Percentiles rank a stretch among this genome's conserved stretches.
These are phyloP conservation scores for Ogataea polymorpha DNA, from an alignment of 805 yeast genomes.

Conservation along the genomic window DNA sequence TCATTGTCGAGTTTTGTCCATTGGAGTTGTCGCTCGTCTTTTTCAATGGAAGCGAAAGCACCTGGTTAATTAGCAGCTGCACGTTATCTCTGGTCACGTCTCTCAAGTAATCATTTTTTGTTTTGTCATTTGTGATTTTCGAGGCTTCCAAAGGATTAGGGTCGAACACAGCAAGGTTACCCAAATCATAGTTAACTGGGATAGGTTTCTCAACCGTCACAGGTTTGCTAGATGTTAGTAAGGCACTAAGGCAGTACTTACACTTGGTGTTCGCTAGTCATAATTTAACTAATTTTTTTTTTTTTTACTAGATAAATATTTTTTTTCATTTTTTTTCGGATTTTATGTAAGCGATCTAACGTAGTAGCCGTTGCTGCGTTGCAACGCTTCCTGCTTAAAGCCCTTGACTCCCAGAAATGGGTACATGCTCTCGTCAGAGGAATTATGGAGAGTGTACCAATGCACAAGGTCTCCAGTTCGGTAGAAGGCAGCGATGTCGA, in stretches of 20 bases:
- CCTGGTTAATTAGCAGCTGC: slow-evolving; percentile 86
- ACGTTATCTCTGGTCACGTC: slow-evolving; percentile 84
- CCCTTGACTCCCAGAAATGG: slow-evolving; percentile 19
- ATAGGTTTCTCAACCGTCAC: slow-evolving; percentile 89
- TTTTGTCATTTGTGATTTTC: slow-evolving; percentile 49
- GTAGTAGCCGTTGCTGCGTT: slow-evolving; percentile 7
- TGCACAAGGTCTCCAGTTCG: slow-evolving; percentile 13
- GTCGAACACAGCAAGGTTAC: slow-evolving; percentile 88
- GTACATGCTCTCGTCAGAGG: background rate
- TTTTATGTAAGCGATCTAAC: background rate
- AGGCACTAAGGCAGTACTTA: slow-evolving; percentile 9
- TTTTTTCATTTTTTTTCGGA: background rate
- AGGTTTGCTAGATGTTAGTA: slow-evolving; percentile 44
- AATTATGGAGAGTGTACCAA: slow-evolving; percentile 10
- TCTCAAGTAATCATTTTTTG: slow-evolving; percentile 62
- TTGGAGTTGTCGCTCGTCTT: slow-evolving; percentile 57
- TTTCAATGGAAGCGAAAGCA: slow-evolving; percentile 84
- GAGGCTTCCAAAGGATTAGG: slow-evolving; percentile 75
- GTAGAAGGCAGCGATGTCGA: slow-evolving; percentile 10
- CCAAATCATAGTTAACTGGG: slow-evolving; percentile 86
- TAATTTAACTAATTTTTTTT: slow-evolving; percentile 1
- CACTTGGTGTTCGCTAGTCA: slow-evolving; percentile 19
- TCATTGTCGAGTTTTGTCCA: slow-evolving; percentile 67
- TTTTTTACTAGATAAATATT: slow-evolving; percentile 1
- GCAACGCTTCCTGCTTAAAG: slow-evolving; percentile 7